Evolutionary conservation across 148 eudicot species (phyloP).

Genomic region (Persicaria tinctoria): DNA sequence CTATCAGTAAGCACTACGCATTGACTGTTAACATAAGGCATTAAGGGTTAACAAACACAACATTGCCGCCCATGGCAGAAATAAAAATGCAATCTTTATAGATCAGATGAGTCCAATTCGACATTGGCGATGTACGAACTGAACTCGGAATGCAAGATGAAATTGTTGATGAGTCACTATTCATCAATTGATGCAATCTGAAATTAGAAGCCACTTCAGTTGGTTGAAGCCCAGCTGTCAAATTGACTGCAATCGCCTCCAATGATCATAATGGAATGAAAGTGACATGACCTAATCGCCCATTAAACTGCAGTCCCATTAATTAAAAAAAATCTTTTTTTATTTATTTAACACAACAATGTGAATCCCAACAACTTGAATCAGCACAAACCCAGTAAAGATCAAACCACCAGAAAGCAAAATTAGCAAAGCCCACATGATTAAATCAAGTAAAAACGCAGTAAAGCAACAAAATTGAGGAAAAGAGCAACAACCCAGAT

Average conservation of each 20-base stretch:
- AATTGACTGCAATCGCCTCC: not conserved
- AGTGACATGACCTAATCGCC: slow-evolving; percentile 1
- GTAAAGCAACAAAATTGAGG: not conserved
- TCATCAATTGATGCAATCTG: not conserved
- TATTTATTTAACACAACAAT: no score
- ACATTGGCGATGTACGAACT: slow-evolving; percentile 1
- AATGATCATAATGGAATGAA: not conserved
- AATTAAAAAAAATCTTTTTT: not conserved
- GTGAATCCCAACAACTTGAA: not conserved
- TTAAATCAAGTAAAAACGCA: not conserved
- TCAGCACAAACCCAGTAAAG: slow-evolving; percentile 2
- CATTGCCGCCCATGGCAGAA: not conserved
- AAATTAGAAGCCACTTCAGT: not conserved
- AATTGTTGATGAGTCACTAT: not conserved
- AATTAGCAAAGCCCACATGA: slow-evolving; percentile 8
- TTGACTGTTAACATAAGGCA: no score
- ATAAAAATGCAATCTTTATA: not conserved
- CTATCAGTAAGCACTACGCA: no score
- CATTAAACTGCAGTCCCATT: not conserved
- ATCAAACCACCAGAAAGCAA: not conserved
- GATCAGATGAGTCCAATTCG: not conserved
- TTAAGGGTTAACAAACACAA: not conserved
- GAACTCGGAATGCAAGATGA: not conserved
- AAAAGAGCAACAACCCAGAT: slow-evolving; percentile 3
- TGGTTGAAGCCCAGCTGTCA: not conserved